phyloP scores from a whole-genome alignment of 805 yeast genomes.

The Lipomyces lipofer region DNA sequence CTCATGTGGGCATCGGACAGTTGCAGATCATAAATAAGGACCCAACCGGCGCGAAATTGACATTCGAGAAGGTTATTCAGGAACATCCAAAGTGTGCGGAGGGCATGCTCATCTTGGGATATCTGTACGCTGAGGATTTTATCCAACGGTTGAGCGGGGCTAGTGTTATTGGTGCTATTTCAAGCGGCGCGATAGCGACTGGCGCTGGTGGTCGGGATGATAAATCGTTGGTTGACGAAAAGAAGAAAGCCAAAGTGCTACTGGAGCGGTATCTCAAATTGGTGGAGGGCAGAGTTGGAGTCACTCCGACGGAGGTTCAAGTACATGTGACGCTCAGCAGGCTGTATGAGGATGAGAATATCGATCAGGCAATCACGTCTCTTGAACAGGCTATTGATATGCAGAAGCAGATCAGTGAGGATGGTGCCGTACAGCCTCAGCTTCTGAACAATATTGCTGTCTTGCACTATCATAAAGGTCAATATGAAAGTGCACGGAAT shows the following conservation, averaged over 20 bases:
- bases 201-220: conserved; percentile 22
- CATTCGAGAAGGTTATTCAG: conserved; percentile 74
- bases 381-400: conserved; percentile 62
- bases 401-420: conserved; percentile 39
- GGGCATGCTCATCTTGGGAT: conserved; percentile 67
- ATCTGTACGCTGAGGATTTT: conserved; percentile 54
- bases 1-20: conserved; percentile 83
- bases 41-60: conserved; percentile 77
- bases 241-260: conserved; percentile 57
- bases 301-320: conserved; percentile 55
- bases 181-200: conserved; percentile 12
- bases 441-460: conserved; percentile 85
- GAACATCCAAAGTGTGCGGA: conserved; percentile 69
- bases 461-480: conserved; percentile 66
- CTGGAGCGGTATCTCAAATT: conserved; percentile 71
- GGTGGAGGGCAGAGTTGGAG: conserved; percentile 55
- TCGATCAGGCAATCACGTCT: conserved; percentile 63
- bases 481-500: conserved; percentile 56
- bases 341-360: conserved; percentile 65
- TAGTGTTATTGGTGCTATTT: neutral
- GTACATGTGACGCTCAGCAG: conserved; percentile 70
- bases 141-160: conserved; percentile 42
- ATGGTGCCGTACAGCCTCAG: conserved; percentile 40
- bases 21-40: conserved; percentile 74
- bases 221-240: conserved; percentile 37